These are phyloP conservation scores for Salpingoeca rosetta DNA, from an alignment of 78 protist species.

Conservation along the genomic window DNA sequence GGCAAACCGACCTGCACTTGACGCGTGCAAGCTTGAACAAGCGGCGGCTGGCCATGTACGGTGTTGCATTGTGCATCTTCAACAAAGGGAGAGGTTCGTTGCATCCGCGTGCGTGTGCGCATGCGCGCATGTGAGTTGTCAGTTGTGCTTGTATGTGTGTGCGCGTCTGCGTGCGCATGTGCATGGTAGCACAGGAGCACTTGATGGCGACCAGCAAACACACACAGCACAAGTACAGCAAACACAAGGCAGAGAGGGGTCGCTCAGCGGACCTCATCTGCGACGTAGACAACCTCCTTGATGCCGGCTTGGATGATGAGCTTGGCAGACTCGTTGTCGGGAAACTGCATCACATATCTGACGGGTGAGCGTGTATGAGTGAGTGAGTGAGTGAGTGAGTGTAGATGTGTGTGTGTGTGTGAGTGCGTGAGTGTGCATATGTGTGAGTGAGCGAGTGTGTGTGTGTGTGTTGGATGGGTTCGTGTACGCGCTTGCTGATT, in stretches of 20 bases:
- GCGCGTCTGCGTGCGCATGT: not conserved
- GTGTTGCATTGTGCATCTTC: too few species aligned
- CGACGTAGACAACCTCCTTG: slow-evolving; percentile 18
- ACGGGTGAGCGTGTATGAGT: not conserved
- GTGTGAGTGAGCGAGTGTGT: too few species aligned
- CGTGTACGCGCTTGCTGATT: too few species aligned
- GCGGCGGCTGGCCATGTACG: slow-evolving; percentile 41
- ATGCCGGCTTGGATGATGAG: slow-evolving; percentile 60
- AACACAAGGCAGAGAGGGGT: not conserved
- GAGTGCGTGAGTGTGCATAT: too few species aligned
- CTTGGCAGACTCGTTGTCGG: slow-evolving; percentile 69
- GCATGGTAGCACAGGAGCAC: not conserved
- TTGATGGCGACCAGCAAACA: not conserved
- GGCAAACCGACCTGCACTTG: slow-evolving; percentile 2
- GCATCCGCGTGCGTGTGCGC: slow-evolving; percentile 54
- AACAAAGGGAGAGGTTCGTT: not conserved
- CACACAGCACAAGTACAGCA: not conserved
- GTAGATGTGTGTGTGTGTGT: too few species aligned
- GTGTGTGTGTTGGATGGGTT: too few species aligned
- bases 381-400: too few species aligned
- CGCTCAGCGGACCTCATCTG: not conserved
- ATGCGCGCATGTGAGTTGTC: not conserved
- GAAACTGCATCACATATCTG: slow-evolving; percentile 52
- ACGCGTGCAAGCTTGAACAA: slow-evolving; percentile 53
- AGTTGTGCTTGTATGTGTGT: not conserved